phyloP scores from a whole-genome alignment of 371 early-diverging fungal genomes.

The Rhizopus delemar region DNA sequence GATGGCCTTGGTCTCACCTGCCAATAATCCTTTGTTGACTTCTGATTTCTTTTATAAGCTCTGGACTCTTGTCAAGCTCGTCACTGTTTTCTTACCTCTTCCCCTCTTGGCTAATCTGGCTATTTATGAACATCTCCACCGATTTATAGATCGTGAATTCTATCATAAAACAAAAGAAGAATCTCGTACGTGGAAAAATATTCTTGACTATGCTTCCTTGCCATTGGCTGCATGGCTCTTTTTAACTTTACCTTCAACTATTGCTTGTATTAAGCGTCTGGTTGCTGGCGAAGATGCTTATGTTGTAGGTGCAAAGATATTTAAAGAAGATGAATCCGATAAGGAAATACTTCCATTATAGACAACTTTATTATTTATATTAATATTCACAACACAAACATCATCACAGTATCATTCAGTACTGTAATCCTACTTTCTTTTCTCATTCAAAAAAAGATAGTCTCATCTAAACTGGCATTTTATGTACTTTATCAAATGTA shows the following conservation, averaged over 20 bases:
- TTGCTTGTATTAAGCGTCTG: constrained; percentile 57
- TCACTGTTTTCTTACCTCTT: constrained; percentile 54
- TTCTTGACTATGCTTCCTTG: constrained; percentile 48
- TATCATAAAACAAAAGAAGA: constrained; percentile 46
- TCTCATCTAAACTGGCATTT: too few relatives aligned
- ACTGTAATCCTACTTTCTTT: too few relatives aligned
- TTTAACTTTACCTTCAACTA: constrained; percentile 55
- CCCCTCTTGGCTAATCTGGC: constrained; percentile 53
- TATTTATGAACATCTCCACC: constrained; percentile 55
- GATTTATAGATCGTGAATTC: constrained; percentile 48
- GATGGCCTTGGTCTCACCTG: constrained; percentile 37
- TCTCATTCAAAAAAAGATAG: too few relatives aligned
- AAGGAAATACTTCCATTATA: neutral
- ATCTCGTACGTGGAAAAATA: constrained; percentile 49
- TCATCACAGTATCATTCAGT: too few relatives aligned
- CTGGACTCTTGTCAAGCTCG: constrained; percentile 53
- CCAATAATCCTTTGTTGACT: constrained; percentile 44
- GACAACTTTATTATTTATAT: neutral
- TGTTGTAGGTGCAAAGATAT: constrained; percentile 54
- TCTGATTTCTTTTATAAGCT: constrained; percentile 51
- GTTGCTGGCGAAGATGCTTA: constrained; percentile 47
- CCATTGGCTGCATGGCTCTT: constrained; percentile 60
- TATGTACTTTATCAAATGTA: too few relatives aligned
- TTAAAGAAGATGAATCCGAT: constrained; percentile 20
- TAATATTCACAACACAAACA: too few relatives aligned